A percentile compares a stretch with the other conserved stretches of the same genome.
phyloP scores from a whole-genome alignment of 176 grass and related monocot genomes.

The Oropetium thomaeum region DNA sequence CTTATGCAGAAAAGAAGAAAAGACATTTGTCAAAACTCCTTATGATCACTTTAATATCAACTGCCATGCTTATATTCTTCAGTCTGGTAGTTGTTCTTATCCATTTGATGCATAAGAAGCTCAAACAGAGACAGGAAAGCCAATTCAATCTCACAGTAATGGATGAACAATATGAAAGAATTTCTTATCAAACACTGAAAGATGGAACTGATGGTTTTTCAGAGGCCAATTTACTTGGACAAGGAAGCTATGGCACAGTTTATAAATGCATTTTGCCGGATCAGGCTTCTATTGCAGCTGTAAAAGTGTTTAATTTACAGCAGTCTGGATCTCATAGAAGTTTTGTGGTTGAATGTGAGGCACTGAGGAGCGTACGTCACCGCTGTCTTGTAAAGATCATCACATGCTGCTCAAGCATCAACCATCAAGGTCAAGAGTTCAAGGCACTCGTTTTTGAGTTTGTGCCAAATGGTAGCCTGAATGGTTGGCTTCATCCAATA shows the following conservation, averaged over 20 bases:
- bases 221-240: slow-evolving; percentile 7
- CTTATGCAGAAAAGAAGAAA: not conserved
- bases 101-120: not conserved
- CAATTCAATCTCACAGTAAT: not conserved
- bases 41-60: not conserved
- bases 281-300: not conserved
- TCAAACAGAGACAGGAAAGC: not conserved
- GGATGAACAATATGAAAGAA: not conserved
- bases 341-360: slow-evolving; percentile 35
- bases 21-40: not conserved
- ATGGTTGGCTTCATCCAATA: slow-evolving; percentile 37
- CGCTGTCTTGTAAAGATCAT: slow-evolving; percentile 36
- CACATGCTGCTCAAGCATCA: slow-evolving; percentile 32
- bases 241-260: slow-evolving; percentile 19
- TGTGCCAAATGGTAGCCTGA: slow-evolving; percentile 22
- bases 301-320: slow-evolving; percentile 42
- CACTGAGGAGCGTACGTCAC: slow-evolving; percentile 20
- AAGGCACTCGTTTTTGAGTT: slow-evolving; percentile 36
- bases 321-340: slow-evolving; percentile 18
- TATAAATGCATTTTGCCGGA: slow-evolving; percentile 22
- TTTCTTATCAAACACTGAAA: slow-evolving; percentile 16
- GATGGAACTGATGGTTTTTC: slow-evolving; percentile 26
- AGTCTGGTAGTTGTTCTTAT: not conserved
- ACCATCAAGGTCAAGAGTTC: slow-evolving; percentile 39
- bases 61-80: not conserved